phyloP scores from a whole-genome alignment of 371 early-diverging fungal species.

The Syncephalastrum monosporum region DNA sequence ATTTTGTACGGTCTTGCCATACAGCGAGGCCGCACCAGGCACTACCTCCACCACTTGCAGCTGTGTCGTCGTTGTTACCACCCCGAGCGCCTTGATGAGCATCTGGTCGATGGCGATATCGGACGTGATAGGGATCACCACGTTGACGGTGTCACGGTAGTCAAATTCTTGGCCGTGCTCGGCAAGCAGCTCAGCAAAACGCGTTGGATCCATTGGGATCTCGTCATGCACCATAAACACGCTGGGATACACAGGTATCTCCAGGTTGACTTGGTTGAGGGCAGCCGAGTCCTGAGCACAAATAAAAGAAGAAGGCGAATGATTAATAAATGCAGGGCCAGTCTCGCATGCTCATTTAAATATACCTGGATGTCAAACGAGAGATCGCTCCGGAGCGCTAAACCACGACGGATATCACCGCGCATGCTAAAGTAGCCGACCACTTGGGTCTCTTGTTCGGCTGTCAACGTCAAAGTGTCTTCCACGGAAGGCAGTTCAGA shows the following conservation, averaged over 20 bases:
- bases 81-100: constrained; percentile 50
- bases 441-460: constrained; percentile 28
- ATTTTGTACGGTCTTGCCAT: constrained; percentile 64
- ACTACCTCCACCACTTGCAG: constrained; percentile 70
- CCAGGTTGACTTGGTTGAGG: constrained; percentile 24
- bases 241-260: constrained; percentile 47
- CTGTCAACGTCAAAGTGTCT: constrained; percentile 36
- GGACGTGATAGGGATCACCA: constrained; percentile 22
- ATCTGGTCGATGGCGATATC: constrained; percentile 27
- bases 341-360: not conserved
- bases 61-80: constrained; percentile 45
- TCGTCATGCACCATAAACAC: constrained; percentile 45
- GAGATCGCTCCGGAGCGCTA: constrained; percentile 35
- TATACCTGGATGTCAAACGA: constrained; percentile 43
- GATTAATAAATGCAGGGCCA: constrained; percentile 1
- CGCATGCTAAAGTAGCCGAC: constrained; percentile 30
- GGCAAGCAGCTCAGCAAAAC: constrained; percentile 53
- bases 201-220: constrained; percentile 46
- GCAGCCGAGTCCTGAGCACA: constrained; percentile 21
- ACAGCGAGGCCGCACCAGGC: constrained; percentile 71
- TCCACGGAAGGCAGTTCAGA: constrained; percentile 27
- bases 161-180: constrained; percentile 56
- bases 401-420: constrained; percentile 33
- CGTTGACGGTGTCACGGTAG: constrained; percentile 29
- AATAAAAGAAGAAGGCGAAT: not conserved